A percentile compares a stretch with the other conserved stretches of the same genome.
phyloP scores from a whole-genome alignment of 148 eudicot species.

The Rheum nobile region DNA sequence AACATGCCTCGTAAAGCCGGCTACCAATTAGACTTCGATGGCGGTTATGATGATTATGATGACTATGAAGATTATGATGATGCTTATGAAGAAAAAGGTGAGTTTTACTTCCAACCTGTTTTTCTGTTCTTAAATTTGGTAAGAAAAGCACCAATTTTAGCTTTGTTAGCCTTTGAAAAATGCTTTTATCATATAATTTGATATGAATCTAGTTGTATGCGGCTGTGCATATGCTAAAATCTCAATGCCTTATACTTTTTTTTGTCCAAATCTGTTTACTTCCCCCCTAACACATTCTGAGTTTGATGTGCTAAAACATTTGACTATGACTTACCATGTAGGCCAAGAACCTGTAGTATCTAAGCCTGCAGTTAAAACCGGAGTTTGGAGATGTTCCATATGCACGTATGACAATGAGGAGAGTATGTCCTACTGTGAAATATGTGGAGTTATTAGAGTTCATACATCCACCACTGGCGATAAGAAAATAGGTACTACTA shows the following conservation, averaged over 20 bases:
- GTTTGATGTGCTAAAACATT: neutral
- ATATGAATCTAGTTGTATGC: no score
- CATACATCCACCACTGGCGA: constrained; percentile 39
- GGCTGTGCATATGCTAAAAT: neutral
- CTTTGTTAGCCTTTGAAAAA: neutral
- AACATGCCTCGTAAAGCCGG: constrained; percentile 71
- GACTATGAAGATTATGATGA: constrained; percentile 45
- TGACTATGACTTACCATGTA: constrained; percentile 12
- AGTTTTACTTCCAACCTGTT: constrained; percentile 13
- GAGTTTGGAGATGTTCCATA: constrained; percentile 72
- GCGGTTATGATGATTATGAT: constrained; percentile 44
- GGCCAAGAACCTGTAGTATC: constrained; percentile 26
- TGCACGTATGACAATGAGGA: constrained; percentile 92
- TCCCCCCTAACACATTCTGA: neutral
- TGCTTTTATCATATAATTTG: neutral
- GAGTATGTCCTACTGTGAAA: constrained; percentile 65
- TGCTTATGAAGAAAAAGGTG: constrained; percentile 42
- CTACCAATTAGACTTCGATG: constrained; percentile 56
- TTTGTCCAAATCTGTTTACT: neutral
- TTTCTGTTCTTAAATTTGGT: neutral
- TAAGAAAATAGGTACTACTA: constrained; percentile 36
- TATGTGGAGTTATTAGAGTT: constrained; percentile 76
- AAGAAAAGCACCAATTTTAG: neutral
- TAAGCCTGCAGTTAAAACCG: constrained; percentile 26
- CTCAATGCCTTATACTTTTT: neutral